A percentile compares a stretch with the other conserved stretches of the same genome.
These are phyloP conservation scores for Stephania japonica DNA, from an alignment of 164 flowering plant genomes.

Conservation along the genomic window DNA sequence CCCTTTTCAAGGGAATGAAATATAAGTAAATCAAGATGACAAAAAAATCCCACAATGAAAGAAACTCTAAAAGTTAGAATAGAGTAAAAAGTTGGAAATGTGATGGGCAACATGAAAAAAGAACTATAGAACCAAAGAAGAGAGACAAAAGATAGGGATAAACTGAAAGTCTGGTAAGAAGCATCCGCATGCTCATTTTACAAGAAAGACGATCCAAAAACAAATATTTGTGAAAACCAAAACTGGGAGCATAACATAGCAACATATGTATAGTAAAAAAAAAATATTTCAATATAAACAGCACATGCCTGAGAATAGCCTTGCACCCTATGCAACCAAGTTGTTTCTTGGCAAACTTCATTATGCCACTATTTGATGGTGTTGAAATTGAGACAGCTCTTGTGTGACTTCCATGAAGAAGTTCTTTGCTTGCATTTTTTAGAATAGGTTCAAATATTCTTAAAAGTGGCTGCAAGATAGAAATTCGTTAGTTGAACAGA, in stretches of 20 bases:
- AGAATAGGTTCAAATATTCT: conserved; percentile 95
- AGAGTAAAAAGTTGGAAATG: too few relatives aligned
- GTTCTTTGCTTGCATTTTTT: conserved; percentile 89
- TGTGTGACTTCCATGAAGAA: conserved; percentile 91
- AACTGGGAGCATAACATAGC: not conserved
- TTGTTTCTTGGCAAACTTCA: conserved; percentile 92
- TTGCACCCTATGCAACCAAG: conserved; percentile 93
- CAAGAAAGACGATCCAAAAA: too few relatives aligned
- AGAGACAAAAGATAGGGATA: too few relatives aligned
- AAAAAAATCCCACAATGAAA: not conserved
- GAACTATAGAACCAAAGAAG: too few relatives aligned
- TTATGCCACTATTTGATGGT: conserved; percentile 88
- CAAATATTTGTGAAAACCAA: not conserved
- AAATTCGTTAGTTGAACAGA: not conserved
- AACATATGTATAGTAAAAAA: not conserved
- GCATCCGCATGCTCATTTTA: too few relatives aligned
- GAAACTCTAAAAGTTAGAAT: too few relatives aligned
- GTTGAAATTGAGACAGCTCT: conserved; percentile 91
- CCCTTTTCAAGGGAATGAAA: not conserved
- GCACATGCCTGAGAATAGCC: conserved; percentile 63
- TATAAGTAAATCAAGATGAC: not conserved
- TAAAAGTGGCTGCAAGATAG: conserved; percentile 63
- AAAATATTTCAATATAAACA: not conserved
- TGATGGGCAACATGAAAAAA: too few relatives aligned
- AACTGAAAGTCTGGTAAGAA: too few relatives aligned